Percentiles rank a stretch among this genome's conserved stretches.
Evolutionary conservation across 345 rosid genomes (phyloP).

Genomic region (Luvunga scandens): DNA sequence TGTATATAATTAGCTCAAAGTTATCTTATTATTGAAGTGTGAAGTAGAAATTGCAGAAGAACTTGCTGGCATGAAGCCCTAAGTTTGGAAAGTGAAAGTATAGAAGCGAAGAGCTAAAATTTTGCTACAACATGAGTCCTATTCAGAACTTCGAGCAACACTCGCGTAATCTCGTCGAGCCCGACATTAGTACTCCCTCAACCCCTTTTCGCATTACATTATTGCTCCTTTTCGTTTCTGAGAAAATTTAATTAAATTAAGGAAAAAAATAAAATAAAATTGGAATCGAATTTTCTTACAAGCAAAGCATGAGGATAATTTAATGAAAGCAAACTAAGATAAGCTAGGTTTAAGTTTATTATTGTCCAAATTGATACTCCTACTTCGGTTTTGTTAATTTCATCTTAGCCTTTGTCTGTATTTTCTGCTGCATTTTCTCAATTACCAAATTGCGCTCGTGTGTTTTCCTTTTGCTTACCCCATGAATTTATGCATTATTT

Average conservation of each 20-base stretch:
- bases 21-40: background rate
- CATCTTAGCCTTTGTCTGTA: too few species aligned
- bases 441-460: background rate
- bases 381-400: background rate
- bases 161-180: constrained; percentile 76
- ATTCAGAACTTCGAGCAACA: constrained; percentile 97
- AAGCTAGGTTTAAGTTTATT: background rate
- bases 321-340: background rate
- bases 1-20: background rate
- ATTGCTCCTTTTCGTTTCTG: background rate
- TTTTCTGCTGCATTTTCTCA: background rate
- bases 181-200: constrained; percentile 58
- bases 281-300: too few species aligned
- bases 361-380: background rate
- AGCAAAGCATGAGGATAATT: background rate
- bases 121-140: constrained; percentile 62
- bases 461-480: background rate
- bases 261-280: background rate
- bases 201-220: background rate
- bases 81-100: background rate
- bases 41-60: background rate
- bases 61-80: background rate
- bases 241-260: background rate
- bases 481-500: background rate
- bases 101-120: background rate